phyloP scores from a whole-genome alignment of 1,284 basidiomycete genomes.

The Rhodofomes roseus region DNA sequence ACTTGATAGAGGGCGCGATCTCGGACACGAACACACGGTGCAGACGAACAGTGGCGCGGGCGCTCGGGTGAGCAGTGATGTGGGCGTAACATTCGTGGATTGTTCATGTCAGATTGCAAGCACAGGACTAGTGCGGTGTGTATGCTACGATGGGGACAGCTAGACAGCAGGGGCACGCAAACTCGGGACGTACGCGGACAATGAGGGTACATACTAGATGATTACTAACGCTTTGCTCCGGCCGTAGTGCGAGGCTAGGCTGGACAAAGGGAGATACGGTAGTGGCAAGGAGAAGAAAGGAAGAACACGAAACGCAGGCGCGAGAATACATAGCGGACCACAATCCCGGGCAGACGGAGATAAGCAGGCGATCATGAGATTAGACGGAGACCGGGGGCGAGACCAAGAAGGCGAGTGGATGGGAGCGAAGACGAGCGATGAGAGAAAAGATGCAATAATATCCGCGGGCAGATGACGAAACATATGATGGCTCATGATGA shows the following conservation, averaged over 20 bases:
- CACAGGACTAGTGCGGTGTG: neutral
- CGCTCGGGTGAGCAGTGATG: neutral
- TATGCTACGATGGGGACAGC: neutral
- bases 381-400: neutral
- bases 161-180: neutral
- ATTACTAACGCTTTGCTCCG: slow-evolving; percentile 11
- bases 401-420: neutral
- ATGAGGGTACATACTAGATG: slow-evolving; percentile 6
- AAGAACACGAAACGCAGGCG: neutral
- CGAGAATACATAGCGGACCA: slow-evolving; percentile 7
- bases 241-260: slow-evolving; percentile 3
- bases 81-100: neutral
- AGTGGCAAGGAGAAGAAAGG: neutral
- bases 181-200: neutral
- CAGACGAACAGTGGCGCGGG: neutral
- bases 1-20: too few species aligned
- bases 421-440: neutral
- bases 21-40: neutral
- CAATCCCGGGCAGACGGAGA: slow-evolving; percentile 3
- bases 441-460: neutral
- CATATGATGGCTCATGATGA: neutral
- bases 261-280: slow-evolving; percentile 2
- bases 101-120: neutral
- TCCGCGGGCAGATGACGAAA: slow-evolving; percentile 2
- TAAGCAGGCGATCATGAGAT: slow-evolving; percentile 7